Evolutionary conservation across 441 rosid genomes (phyloP), one percentile per base, ranked within the genome.

Genomic region (Pelargonium australe): DNA sequence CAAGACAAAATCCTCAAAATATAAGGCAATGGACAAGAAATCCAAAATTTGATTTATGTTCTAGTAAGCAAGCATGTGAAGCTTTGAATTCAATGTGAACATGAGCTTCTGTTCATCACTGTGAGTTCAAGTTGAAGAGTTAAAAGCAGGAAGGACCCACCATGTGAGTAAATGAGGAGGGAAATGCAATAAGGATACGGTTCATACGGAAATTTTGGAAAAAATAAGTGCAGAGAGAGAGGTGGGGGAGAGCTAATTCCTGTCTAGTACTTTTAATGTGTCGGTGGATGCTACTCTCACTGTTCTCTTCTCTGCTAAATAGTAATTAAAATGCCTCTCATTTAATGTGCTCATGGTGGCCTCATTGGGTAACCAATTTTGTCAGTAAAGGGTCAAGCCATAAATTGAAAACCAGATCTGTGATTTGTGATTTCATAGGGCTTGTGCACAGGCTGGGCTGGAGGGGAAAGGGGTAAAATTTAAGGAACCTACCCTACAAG

Each of bases 391-490:
- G 8, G 16, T 13, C 7, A 13, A 53, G 60, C 60, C 19, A n/a
- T 53, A 53, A 16, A 53, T 53, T 53, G 13, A 9, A 53, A 53
- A 53, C 60, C 60, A 53, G 20, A 53, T 53, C 60, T 16, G 60
- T 53, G 60, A 53, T 19, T n/a, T n/a, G 16, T 53, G 60, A 16
- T 10, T n/a, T 53, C 20, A 7, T 5, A 5, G 17, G 60, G 20
- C 60, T 53, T 53, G 20, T 53, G 60, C 60, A 53, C 7, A n/a
- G 60, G 20, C 60, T 53, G n/a, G 60, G 60, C 60, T 53, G 20
- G 20, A 55, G 61, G n/a, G 8, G 9, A 16, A 19, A 55, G 25
- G 61, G 19, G 61, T 1, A 17, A 9, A 19, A 55, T 55, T 55
- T 55, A 55, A 13, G 61, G 61, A 16, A 2, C 1, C 7, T 16